phyloP scores from a whole-genome alignment of 495 filamentous ascomycete genomes.

The Penicillium odoratum region DNA sequence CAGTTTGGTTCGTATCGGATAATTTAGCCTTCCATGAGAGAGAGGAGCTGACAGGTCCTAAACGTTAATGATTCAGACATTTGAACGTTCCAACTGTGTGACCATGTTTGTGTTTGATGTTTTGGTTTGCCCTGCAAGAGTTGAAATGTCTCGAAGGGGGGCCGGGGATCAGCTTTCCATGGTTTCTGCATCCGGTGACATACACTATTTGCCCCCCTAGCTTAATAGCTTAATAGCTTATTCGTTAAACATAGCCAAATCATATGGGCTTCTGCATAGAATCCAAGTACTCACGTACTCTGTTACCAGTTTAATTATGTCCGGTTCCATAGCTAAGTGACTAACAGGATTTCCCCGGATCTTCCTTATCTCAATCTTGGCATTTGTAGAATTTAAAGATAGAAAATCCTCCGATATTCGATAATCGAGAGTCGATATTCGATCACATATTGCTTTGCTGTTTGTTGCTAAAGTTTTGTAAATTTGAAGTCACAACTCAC shows the following conservation, averaged over 20 bases:
- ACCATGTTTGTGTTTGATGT: slow-evolving; percentile 22
- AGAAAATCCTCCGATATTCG: neutral
- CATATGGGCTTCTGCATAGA: neutral
- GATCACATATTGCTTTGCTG: too few species aligned
- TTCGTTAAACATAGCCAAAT: neutral
- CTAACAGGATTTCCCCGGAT: slow-evolving; percentile 21
- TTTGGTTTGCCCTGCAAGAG: slow-evolving; percentile 15
- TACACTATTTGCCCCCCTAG: neutral
- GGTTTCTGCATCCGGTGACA: slow-evolving; percentile 1
- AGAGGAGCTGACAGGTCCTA: too few species aligned
- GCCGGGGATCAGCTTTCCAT: neutral
- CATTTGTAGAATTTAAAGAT: neutral
- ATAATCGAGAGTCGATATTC: too few species aligned
- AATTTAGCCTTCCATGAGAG: too few species aligned
- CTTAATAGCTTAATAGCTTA: too few species aligned
- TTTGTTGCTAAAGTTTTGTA: neutral
- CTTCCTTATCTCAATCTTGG: slow-evolving; percentile 10
- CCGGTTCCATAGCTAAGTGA: neutral
- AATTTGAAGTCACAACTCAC: neutral
- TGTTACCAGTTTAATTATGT: too few species aligned
- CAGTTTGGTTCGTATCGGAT: too few species aligned
- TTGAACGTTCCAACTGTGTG: slow-evolving; percentile 2
- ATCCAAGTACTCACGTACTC: too few species aligned
- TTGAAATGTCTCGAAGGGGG: neutral
- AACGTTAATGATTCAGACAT: too few species aligned